A percentile compares a stretch with the other conserved stretches of the same genome.
Evolutionary conservation across 225 moss, liverwort and hornwort species (phyloP).

Genomic region (Anthoceros angustus): DNA sequence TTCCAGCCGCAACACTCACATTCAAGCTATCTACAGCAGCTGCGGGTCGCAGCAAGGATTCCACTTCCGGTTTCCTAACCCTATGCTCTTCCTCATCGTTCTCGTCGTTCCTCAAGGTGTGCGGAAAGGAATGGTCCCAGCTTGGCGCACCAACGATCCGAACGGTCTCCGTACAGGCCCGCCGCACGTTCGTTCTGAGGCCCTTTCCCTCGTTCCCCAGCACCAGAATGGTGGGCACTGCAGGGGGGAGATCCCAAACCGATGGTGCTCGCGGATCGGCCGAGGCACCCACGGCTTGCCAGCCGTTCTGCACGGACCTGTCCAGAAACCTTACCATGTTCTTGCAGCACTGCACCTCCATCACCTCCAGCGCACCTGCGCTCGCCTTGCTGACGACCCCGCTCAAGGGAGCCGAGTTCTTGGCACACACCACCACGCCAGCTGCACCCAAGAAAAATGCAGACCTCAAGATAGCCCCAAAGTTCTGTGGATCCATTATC

Average conservation of each 20-base stretch:
- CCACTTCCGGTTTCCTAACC: slow-evolving; percentile 19
- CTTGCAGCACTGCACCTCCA: slow-evolving; percentile 86
- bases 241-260: slow-evolving; percentile 40
- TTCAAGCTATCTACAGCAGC: slow-evolving; percentile 92
- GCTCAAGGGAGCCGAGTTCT: slow-evolving; percentile 91
- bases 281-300: slow-evolving; percentile 76
- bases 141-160: slow-evolving; percentile 24
- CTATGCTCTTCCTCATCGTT: slow-evolving; percentile 5
- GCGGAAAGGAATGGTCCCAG: background rate
- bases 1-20: slow-evolving; percentile 94
- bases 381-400: slow-evolving; percentile 99
- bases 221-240: slow-evolving; percentile 70
- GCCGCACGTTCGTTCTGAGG: slow-evolving; percentile 77
- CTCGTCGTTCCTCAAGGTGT: slow-evolving; percentile 18
- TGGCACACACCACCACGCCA: slow-evolving; percentile 78
- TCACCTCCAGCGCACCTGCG: slow-evolving; percentile 83
- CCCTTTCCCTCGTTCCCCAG: slow-evolving; percentile 89
- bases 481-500: slow-evolving; percentile 88
- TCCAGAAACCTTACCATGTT: slow-evolving; percentile 93
- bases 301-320: slow-evolving; percentile 50
- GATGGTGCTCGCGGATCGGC: slow-evolving; percentile 41
- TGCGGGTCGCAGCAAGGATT: slow-evolving; percentile 17
- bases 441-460: slow-evolving; percentile 77
- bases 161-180: slow-evolving; percentile 62
- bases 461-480: slow-evolving; percentile 81